phyloP scores from a whole-genome alignment of 2,329 filamentous ascomycete genomes.

The Truncatella angustata region DNA sequence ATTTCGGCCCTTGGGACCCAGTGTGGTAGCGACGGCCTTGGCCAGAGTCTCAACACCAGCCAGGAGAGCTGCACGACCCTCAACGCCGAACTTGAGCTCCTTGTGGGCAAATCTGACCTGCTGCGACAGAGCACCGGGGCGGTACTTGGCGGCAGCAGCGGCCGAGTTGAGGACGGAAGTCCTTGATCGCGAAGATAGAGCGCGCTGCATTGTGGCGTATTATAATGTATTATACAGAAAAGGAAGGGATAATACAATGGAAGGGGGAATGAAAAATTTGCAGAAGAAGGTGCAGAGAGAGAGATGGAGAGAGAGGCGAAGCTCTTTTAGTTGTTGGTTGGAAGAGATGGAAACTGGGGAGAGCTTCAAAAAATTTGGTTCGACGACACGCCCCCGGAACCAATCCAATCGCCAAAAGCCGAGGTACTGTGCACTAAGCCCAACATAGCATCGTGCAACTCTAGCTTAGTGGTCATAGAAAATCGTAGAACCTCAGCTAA shows the following conservation, averaged over 20 bases:
- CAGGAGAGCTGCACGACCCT: slow-evolving; percentile 84
- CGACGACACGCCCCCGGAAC: slow-evolving; percentile 15
- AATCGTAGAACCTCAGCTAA: slow-evolving; percentile 26
- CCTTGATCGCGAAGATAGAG: slow-evolving; percentile 77
- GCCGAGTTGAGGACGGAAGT: slow-evolving; percentile 75
- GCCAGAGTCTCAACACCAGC: slow-evolving; percentile 95
- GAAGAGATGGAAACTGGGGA: slow-evolving; percentile 20
- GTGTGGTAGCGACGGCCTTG: slow-evolving; percentile 91
- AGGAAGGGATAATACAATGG: slow-evolving; percentile 21
- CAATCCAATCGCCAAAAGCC: slow-evolving; percentile 13
- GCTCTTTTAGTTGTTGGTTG: slow-evolving; percentile 14
- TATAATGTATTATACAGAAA: slow-evolving; percentile 24
- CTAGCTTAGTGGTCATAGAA: slow-evolving; percentile 23
- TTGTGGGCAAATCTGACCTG: slow-evolving; percentile 98
- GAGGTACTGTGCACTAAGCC: slow-evolving; percentile 29
- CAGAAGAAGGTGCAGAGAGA: slow-evolving; percentile 18
- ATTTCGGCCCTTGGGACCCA: slow-evolving; percentile 97
- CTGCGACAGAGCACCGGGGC: slow-evolving; percentile 67
- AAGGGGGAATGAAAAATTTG: slow-evolving; percentile 27
- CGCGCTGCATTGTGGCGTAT: slow-evolving; percentile 81
- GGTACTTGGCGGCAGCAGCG: slow-evolving; percentile 58
- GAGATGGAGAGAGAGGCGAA: slow-evolving; percentile 26
- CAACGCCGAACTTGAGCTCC: slow-evolving; percentile 98
- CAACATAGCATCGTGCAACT: slow-evolving; percentile 25
- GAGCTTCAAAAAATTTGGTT: slow-evolving; percentile 34